phyloP scores from a whole-genome alignment of 2,329 filamentous ascomycete species.

The Thermoascus crustaceus region DNA sequence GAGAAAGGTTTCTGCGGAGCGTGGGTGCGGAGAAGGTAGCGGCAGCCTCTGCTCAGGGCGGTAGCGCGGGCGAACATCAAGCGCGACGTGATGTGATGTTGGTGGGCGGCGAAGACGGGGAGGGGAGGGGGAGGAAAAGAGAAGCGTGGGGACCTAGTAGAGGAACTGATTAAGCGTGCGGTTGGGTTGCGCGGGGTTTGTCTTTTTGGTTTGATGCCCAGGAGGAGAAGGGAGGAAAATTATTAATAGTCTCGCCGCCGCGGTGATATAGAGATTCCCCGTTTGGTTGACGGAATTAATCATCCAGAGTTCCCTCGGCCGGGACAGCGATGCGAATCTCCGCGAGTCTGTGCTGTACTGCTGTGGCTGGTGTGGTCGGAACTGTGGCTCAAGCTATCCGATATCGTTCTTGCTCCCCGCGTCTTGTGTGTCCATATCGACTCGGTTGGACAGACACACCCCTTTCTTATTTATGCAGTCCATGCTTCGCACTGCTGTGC shows the following conservation, averaged over 20 bases:
- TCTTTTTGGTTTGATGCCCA: no score
- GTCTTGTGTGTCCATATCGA: no score
- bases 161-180: no score
- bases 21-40: conserved; percentile 27
- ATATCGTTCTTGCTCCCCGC: neutral
- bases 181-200: no score
- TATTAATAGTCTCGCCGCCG: no score
- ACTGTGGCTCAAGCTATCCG: conserved; percentile 7
- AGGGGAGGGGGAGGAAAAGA: neutral
- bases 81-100: conserved; percentile 12
- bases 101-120: no score
- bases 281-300: conserved; percentile 12
- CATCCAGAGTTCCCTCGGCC: conserved; percentile 15
- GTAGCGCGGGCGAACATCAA: conserved; percentile 32
- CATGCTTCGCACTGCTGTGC: conserved; percentile 5
- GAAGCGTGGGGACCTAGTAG: neutral
- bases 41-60: conserved; percentile 32
- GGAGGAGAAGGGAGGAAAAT: conserved; percentile 5
- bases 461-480: conserved; percentile 6
- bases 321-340: no score
- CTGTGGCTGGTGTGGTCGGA: no score
- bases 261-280: no score
- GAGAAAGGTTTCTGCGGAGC: conserved; percentile 18
- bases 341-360: conserved; percentile 12
- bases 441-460: no score